Evolutionary conservation across 2,329 filamentous ascomycete genomes (phyloP).

Genomic region (Tolypocladium ophioglossoides): DNA sequence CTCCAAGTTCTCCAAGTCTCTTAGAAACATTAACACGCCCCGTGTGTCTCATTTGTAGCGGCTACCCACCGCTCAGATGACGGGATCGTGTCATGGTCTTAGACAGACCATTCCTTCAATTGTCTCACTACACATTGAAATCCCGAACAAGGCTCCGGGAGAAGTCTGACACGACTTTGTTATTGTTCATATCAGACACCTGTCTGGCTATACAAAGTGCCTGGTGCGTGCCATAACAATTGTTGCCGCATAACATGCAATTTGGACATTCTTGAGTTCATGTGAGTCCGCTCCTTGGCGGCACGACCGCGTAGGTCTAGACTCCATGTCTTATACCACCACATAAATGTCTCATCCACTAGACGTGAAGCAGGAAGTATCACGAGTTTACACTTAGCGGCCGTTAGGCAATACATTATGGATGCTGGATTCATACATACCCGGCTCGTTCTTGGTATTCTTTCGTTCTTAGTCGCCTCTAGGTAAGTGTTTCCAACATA

Average conservation of each 20-base stretch:
- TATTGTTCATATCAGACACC: too few species aligned
- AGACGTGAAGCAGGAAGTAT: background rate
- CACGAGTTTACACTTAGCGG: background rate
- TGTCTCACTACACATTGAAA: background rate
- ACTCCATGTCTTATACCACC: background rate
- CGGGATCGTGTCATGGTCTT: background rate
- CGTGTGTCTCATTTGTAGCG: background rate
- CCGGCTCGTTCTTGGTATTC: background rate
- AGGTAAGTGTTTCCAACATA: background rate
- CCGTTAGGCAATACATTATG: background rate
- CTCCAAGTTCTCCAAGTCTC: background rate
- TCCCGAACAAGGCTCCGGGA: background rate
- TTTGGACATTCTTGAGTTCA: background rate
- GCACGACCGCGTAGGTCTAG: too few species aligned
- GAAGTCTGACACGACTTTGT: background rate
- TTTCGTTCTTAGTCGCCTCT: too few species aligned
- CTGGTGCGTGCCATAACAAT: background rate
- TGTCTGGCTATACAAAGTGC: background rate
- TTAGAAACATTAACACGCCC: background rate
- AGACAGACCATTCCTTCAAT: background rate
- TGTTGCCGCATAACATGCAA: background rate
- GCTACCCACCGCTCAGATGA: background rate
- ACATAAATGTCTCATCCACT: background rate
- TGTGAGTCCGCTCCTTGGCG: background rate
- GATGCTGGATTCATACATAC: too few species aligned